These are phyloP conservation scores for Ilyonectria sp. DNA, from an alignment of 2,329 filamentous ascomycete genomes.

Conservation along the genomic window DNA sequence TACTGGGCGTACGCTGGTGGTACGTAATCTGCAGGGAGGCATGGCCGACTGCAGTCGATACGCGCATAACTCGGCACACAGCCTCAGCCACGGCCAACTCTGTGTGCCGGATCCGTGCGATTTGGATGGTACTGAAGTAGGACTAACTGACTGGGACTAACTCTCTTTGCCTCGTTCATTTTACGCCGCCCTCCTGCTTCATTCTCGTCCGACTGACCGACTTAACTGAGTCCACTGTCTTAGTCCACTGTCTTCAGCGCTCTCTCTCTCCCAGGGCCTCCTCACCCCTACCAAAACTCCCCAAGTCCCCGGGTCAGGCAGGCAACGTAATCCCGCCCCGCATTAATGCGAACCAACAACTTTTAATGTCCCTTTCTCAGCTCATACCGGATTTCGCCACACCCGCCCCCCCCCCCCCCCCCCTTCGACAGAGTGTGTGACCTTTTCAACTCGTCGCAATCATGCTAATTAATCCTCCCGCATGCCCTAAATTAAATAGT, in stretches of 20 bases:
- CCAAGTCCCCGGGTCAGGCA: background rate
- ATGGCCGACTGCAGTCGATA: background rate
- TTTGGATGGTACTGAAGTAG: too few species aligned
- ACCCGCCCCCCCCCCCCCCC: too few species aligned
- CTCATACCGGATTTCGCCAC: background rate
- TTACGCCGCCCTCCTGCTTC: too few species aligned
- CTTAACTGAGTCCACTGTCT: too few species aligned
- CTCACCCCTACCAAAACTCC: too few species aligned
- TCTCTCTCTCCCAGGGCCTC: too few species aligned
- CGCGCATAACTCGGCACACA: slow-evolving; percentile 24
- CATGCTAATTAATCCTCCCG: background rate
- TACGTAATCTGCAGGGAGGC: background rate
- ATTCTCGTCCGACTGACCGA: too few species aligned
- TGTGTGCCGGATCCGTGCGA: background rate
- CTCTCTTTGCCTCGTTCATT: too few species aligned
- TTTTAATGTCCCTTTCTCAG: background rate
- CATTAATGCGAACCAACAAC: background rate
- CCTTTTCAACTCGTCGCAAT: background rate
- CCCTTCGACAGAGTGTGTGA: too few species aligned
- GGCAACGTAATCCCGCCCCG: background rate
- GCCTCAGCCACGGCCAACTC: background rate
- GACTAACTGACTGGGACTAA: too few species aligned
- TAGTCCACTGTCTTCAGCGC: too few species aligned
- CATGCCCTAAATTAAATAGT: background rate
- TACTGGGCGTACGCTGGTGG: slow-evolving; percentile 1